phyloP scores from a whole-genome alignment of 345 rosid species.

The thale cress (Arabidopsis thaliana) region DNA sequence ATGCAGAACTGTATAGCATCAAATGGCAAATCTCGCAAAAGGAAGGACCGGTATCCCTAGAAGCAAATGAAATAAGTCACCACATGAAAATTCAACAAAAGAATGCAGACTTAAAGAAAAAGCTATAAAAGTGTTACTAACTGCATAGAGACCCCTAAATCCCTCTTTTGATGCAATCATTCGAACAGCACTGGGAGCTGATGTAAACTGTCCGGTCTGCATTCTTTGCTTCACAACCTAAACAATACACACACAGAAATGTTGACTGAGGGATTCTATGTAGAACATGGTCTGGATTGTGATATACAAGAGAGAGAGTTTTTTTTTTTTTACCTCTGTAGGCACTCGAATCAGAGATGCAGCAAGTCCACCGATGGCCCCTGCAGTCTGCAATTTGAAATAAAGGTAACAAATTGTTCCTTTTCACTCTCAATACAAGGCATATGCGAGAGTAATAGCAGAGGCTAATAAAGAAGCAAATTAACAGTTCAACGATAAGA shows the following conservation, averaged over 20 bases:
- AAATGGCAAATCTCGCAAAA: slow-evolving; percentile 91
- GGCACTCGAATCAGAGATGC: slow-evolving; percentile 96
- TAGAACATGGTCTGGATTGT: slow-evolving; percentile 3
- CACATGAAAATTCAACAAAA: slow-evolving; percentile 16
- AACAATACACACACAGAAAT: slow-evolving; percentile 20
- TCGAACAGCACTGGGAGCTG: slow-evolving; percentile 86
- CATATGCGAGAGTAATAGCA: background rate
- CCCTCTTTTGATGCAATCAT: slow-evolving; percentile 80
- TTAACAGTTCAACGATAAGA: background rate
- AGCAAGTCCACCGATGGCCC: slow-evolving; percentile 91
- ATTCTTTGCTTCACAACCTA: slow-evolving; percentile 97
- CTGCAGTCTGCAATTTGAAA: slow-evolving; percentile 71
- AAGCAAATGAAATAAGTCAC: slow-evolving; percentile 23
- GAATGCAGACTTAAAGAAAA: slow-evolving; percentile 2
- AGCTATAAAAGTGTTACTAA: slow-evolving; percentile 44
- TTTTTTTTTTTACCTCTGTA: slow-evolving; percentile 64
- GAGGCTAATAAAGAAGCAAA: no score
- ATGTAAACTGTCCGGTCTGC: slow-evolving; percentile 91
- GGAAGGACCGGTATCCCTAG: slow-evolving; percentile 90
- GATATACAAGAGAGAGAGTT: background rate
- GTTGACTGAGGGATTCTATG: background rate
- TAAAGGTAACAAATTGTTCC: slow-evolving; percentile 1
- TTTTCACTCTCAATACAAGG: slow-evolving; percentile 19
- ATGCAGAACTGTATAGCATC: slow-evolving; percentile 97
- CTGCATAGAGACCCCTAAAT: slow-evolving; percentile 88